Evolutionary conservation across 2,329 filamentous ascomycete genomes (phyloP), one percentile per base, ranked within the genome.

Genomic region (Trichoderma atroviride): DNA sequence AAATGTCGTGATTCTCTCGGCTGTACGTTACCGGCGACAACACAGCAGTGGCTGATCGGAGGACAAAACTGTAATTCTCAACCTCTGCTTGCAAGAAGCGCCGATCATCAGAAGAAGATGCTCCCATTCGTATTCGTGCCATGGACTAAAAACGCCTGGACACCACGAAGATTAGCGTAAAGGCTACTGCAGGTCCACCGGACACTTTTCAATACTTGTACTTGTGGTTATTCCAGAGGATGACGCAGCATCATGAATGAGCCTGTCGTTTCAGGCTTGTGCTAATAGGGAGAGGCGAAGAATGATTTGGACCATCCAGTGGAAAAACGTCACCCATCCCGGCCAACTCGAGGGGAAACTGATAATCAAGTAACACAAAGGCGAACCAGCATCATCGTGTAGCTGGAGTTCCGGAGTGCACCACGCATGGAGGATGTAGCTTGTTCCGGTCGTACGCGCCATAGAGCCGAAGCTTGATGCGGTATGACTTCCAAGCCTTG

Each of bases 141-240:
- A 19, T 37, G 13, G 3, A 27, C 27, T 27, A 43, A 31, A 31
- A 22, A 33, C 24, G 22, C 4, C 22, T 43, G 24, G 22, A 29
- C 37, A 40, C 62, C 35, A 58, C 35, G 3, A 7, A 56, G 13
- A 35, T 40, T 66, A 66, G 53, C 62, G 43, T 29, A 57, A 56
- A 57, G 61, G 47, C 62, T 66, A 66, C 62, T 66, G 62, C 53
- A 66, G 62, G 62, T 66, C 62, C 62, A 16, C 40, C 53, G 53
- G 29, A 22, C 9, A 27, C n/a, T 24, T 22, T 13, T 24, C n/a
- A 4, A 35, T 16, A 22, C 31, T n/a, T 37, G 27, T n/a, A 9
- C 19, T 14, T 56, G 27, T 11, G 19, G 29, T 16, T 33, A 33
- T n/a, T 56, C 9, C 4, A 56, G 16, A 56, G 27, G 14, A 56